Evolutionary conservation across 805 yeast species (phyloP).

Genomic region (Scheffersomyces ergatensis): DNA sequence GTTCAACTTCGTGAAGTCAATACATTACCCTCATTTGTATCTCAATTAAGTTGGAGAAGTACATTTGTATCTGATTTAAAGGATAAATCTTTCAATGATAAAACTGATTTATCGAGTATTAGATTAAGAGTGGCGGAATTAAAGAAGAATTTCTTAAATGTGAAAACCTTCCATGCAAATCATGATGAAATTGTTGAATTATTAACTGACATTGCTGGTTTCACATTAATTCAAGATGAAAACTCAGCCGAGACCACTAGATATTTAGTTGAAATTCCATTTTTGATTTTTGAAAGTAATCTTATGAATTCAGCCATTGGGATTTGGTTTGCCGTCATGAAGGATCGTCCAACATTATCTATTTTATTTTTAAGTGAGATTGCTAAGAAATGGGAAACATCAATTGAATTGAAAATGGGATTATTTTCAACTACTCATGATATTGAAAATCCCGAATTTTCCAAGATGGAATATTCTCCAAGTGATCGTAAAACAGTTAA

Average conservation of each 20-base stretch:
- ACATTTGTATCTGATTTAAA: constrained; percentile 32
- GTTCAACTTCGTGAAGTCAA: constrained; percentile 41
- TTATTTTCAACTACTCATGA: constrained; percentile 60
- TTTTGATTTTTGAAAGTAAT: constrained; percentile 57
- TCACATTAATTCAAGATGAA: constrained; percentile 26
- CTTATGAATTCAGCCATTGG: constrained; percentile 64
- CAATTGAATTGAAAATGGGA: constrained; percentile 61
- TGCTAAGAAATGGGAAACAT: constrained; percentile 62
- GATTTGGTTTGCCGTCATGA: constrained; percentile 79
- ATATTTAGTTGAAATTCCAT: constrained; percentile 67
- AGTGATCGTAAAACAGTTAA: constrained; percentile 62
- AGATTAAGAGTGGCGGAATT: constrained; percentile 21
- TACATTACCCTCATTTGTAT: constrained; percentile 68
- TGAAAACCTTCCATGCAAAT: constrained; percentile 6
- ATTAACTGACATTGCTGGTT: constrained; percentile 45
- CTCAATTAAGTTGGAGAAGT: constrained; percentile 74
- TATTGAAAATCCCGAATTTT: constrained; percentile 54
- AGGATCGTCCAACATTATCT: constrained; percentile 60
- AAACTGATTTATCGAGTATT: constrained; percentile 23
- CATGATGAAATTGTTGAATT: constrained; percentile 34
- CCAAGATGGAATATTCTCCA: constrained; percentile 87
- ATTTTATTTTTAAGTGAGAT: constrained; percentile 67
- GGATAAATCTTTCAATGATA: constrained; percentile 25
- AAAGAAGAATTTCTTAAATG: constrained; percentile 3
- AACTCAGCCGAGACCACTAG: constrained; percentile 47